Base-by-base conservation (phyloP, 2,329 filamentous ascomycete genomes). In the Reticulascus tulasneorum region DNA sequence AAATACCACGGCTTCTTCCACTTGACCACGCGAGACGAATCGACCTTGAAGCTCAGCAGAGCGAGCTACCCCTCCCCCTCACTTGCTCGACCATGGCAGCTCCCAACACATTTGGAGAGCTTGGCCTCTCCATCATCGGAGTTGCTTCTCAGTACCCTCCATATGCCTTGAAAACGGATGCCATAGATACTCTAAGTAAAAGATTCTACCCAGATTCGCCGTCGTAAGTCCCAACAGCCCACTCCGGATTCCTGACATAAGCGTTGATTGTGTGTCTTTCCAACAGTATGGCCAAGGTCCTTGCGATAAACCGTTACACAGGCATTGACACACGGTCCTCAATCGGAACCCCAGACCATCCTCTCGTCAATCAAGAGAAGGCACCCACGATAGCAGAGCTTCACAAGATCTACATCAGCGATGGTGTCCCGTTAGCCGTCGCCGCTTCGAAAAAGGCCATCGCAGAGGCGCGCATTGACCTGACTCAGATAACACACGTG, bases 251-350 rank as follows among this genome's bases (percentile, higher is more conserved):
- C n/a, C 38, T 38, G 17, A 41, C 20, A 7, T 9, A n/a, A 6
- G 6, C 6, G n/a, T n/a, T n/a, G n/a, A n/a, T n/a, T n/a, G n/a
- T n/a, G n/a, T n/a, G n/a, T n/a, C n/a, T n/a, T n/a, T 11, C n/a
- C 11, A 19, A 11, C 45, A 82, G 77, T 22, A 78, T 83, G 71
- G 65, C 66, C 42, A 82, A 82, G 52, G 71, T 83, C 18, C 67
- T 79, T 36, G 63, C 68, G 12, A 81, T 83, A 53, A 84, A 82
- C 58, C 66, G 69, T 37, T 81, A 69, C 48, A 84, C 79, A 2
- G 79, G 79, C 41, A 82, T 82, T 41, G 78, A 82, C 33, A 62
- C 66, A 21, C 73, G 79, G 34, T 79, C 78, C 10, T 79, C 78
- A 10, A 71, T 84, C 47, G 79, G 77, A 38, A 71, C 66, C 4